Evolutionary conservation across 495 filamentous ascomycete species (phyloP).

Genomic region (Annulohypoxylon bovei): DNA sequence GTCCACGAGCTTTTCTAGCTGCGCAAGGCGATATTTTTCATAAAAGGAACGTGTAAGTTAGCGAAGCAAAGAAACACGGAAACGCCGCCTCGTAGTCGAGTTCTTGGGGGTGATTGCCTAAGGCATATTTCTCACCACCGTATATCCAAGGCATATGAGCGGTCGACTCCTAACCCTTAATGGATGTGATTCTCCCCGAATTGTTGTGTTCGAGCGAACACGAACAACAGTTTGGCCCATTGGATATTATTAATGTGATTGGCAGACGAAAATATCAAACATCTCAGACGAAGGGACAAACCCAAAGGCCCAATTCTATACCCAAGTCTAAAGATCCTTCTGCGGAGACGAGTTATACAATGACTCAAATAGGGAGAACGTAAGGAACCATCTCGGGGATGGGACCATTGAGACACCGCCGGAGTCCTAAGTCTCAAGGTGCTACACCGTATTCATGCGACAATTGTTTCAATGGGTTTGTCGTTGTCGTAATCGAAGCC

Average conservation of each 20-base stretch:
- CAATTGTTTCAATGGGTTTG: not conserved
- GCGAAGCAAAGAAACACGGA: conserved; percentile 5
- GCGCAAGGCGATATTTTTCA: not conserved
- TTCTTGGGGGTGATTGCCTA: not conserved
- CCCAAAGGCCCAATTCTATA: not conserved
- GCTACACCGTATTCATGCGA: not conserved
- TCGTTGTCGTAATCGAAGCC: conserved; percentile 3
- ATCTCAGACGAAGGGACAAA: conserved; percentile 12
- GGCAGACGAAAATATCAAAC: conserved; percentile 12
- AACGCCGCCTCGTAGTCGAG: conserved; percentile 9
- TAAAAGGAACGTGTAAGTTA: not conserved
- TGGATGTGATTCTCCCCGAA: not conserved
- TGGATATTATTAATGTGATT: conserved; percentile 10
- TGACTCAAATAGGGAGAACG: not conserved
- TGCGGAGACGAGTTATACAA: not conserved
- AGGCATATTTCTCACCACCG: not conserved
- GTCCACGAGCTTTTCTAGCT: not conserved
- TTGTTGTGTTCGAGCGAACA: not conserved
- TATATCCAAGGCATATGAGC: not conserved
- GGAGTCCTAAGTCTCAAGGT: not conserved
- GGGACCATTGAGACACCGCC: not conserved
- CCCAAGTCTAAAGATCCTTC: not conserved
- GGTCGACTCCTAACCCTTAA: not conserved
- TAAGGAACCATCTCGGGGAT: not conserved
- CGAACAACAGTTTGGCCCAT: not conserved